phyloP scores from a whole-genome alignment of 495 filamentous ascomycete species.

The Lasiosphaeriaceae sp. region DNA sequence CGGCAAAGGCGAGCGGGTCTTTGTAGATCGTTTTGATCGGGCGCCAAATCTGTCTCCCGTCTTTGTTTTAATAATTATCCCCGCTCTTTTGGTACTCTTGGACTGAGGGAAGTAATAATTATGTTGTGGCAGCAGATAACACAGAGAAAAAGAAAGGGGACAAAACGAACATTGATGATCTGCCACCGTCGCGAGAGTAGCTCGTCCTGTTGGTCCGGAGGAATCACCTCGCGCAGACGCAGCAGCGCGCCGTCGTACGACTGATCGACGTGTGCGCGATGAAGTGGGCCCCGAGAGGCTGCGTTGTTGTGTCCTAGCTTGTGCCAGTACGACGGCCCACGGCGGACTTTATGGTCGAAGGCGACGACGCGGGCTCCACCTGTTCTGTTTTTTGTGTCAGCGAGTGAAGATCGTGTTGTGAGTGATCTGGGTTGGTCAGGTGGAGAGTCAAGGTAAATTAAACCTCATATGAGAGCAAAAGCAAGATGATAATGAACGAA shows the following conservation, averaged over 20 bases:
- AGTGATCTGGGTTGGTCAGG: too few relatives aligned
- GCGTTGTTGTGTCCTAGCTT: slow-evolving; percentile 25
- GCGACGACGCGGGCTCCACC: slow-evolving; percentile 42
- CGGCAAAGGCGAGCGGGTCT: slow-evolving; percentile 60
- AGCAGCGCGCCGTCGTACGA: slow-evolving; percentile 56
- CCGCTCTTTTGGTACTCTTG: neutral
- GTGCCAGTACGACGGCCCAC: slow-evolving; percentile 40
- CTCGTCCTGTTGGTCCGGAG: slow-evolving; percentile 47
- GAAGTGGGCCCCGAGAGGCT: slow-evolving; percentile 54
- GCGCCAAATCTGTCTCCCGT: slow-evolving; percentile 46
- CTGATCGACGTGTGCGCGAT: slow-evolving; percentile 69
- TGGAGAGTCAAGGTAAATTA: too few relatives aligned
- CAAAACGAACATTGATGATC: slow-evolving; percentile 57
- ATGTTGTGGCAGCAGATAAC: neutral
- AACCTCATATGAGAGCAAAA: too few relatives aligned
- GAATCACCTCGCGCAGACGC: slow-evolving; percentile 52
- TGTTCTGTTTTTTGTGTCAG: neutral
- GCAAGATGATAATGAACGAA: too few relatives aligned
- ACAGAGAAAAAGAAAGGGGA: slow-evolving; percentile 17
- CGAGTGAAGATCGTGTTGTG: too few relatives aligned
- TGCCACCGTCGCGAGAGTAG: slow-evolving; percentile 59
- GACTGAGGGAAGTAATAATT: neutral
- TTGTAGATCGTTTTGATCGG: slow-evolving; percentile 60
- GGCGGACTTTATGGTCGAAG: slow-evolving; percentile 71
- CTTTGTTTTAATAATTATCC: too few relatives aligned